phyloP scores from a whole-genome alignment of 768 basidiomycete species.

The Rhizopogon salebrosus region DNA sequence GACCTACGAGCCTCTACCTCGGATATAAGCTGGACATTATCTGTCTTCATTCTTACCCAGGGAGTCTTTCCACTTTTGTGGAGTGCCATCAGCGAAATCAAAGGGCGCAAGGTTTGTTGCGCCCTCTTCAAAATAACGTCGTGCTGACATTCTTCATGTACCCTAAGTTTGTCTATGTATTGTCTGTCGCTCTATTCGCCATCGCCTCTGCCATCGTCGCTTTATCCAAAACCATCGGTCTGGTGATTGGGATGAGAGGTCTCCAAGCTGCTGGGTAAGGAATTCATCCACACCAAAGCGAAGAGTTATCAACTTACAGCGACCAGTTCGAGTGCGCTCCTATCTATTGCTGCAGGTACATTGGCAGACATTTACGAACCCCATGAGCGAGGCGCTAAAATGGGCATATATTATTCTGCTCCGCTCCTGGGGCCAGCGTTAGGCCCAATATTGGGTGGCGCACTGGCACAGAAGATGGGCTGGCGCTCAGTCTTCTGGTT shows the following conservation, averaged over 20 bases:
- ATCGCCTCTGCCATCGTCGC: slow-evolving; percentile 57
- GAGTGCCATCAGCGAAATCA: slow-evolving; percentile 66
- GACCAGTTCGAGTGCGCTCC: slow-evolving; percentile 51
- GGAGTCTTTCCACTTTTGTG: slow-evolving; percentile 59
- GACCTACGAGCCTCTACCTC: slow-evolving; percentile 56
- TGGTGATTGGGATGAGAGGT: slow-evolving; percentile 63
- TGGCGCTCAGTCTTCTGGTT: slow-evolving; percentile 87
- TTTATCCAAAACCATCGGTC: slow-evolving; percentile 44
- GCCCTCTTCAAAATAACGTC: background rate
- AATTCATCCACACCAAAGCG: background rate
- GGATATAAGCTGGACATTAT: slow-evolving; percentile 64
- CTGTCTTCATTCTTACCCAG: slow-evolving; percentile 69
- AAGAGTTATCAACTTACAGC: background rate
- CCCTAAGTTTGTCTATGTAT: slow-evolving; percentile 48
- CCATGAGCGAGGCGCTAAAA: slow-evolving; percentile 61
- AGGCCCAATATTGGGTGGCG: slow-evolving; percentile 43
- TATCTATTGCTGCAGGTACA: slow-evolving; percentile 65
- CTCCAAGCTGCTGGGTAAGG: slow-evolving; percentile 60
- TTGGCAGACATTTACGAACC: slow-evolving; percentile 72
- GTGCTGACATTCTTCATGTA: background rate
- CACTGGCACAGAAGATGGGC: slow-evolving; percentile 51
- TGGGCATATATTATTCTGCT: slow-evolving; percentile 74
- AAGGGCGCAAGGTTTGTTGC: slow-evolving; percentile 57
- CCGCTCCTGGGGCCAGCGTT: slow-evolving; percentile 51
- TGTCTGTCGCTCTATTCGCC: slow-evolving; percentile 48